Base-by-base conservation (phyloP, 1,284 basidiomycete genomes). In the Spongiforma sp. region DNA sequence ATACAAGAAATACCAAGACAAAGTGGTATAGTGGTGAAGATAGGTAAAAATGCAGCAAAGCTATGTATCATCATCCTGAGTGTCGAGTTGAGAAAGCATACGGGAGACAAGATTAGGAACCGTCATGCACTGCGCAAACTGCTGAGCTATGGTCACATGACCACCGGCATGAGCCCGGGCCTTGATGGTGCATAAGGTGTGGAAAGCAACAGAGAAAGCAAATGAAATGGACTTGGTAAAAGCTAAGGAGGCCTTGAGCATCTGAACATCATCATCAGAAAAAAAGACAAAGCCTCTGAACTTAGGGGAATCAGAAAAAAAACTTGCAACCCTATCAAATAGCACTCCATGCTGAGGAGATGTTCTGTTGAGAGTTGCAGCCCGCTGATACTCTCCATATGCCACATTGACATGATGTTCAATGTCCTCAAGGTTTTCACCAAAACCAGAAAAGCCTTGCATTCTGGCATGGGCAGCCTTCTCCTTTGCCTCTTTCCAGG, bases 211-310 rank as follows among this genome's bases (percentile, higher is more conserved):
- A 1, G 64, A 63, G 65, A 86, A 85, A 0, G 73, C 83, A 61
- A 87, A 86, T 0, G 12, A 39, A 0, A 66, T 28, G 1, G 59
- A 62, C 7, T 62, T 65, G 0, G 21, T 37, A 50, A 82, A 82
- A 0, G 86, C 86, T 50, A 78, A 83, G 0, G 86, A 86, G 0
- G 86, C 86, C 67, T 83, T 86, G 26, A 88, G 66, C 17, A 71
- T 74, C 21, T 78, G 73, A 2, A 83, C 62, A 30, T 83, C 73
- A 3, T 73, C 70, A 11, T 78, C 76, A 3, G 78, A 71, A 8
- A 71, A 61, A 8, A 66, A 66, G 1, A 62, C 26, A 48, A 76
- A 69, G 1, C 52, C 52, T 48, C 37, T 50, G 53, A 77, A 73
- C 1, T 10, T 1, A 17, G 72, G 74, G 11, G 37, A 5, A 19